phyloP scores from a whole-genome alignment of 139 green algal genomes.

The Spirogloea muscicola region DNA sequence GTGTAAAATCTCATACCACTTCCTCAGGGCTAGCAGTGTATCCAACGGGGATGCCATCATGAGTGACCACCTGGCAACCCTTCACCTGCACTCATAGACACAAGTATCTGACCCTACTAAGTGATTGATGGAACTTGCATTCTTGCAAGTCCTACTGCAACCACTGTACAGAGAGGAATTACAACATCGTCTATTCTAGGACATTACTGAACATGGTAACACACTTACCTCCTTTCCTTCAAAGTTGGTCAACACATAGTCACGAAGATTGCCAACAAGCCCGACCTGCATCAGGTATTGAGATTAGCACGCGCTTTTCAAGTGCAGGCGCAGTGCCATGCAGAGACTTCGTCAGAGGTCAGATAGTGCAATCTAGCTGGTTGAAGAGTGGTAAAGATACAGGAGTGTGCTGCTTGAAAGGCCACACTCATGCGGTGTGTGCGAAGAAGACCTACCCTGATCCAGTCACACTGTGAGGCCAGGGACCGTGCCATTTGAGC shows the following conservation, averaged over 20 bases:
- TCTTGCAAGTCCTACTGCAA: too few species aligned
- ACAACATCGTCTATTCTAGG: too few species aligned
- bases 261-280: constrained; percentile 68
- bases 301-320: neutral
- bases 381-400: too few species aligned
- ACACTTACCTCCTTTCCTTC: constrained; percentile 5
- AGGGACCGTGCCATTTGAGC: constrained; percentile 54
- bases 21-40: constrained; percentile 27
- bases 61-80: constrained; percentile 8
- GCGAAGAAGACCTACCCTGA: too few species aligned
- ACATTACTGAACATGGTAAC: neutral
- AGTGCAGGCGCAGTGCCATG: neutral
- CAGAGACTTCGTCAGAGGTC: too few species aligned
- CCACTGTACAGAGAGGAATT: too few species aligned
- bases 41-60: constrained; percentile 17
- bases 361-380: too few species aligned
- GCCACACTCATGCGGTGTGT: too few species aligned
- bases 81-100: constrained; percentile 29
- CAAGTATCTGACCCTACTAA: too few species aligned
- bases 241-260: constrained; percentile 25
- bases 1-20: constrained; percentile 6
- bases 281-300: constrained; percentile 42
- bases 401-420: too few species aligned
- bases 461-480: constrained; percentile 56
- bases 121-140: too few species aligned